Evolutionary conservation across 257 asterid species (phyloP).

Genomic region (Petunia axillaris): DNA sequence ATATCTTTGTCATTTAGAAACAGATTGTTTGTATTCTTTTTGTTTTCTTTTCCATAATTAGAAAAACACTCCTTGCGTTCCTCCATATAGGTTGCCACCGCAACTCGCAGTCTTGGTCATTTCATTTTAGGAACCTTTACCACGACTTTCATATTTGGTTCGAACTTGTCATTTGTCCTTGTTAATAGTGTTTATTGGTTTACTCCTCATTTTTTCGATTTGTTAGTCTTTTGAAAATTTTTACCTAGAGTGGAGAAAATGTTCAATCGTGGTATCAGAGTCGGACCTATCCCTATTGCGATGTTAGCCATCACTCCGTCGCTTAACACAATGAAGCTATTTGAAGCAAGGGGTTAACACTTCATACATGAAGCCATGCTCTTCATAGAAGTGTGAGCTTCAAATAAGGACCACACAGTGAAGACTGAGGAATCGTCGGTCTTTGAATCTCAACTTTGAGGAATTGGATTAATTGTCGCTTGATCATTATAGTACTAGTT

Average conservation of each 20-base stretch:
- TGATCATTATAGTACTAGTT: too few species aligned
- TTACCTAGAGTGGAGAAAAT: neutral
- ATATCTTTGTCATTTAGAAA: neutral
- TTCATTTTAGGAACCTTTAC: slow-evolving; percentile 2
- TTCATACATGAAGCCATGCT: too few species aligned
- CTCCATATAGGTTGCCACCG: neutral
- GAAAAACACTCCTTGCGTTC: neutral
- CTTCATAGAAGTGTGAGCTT: too few species aligned
- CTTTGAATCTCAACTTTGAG: too few species aligned
- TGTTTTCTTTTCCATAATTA: neutral
- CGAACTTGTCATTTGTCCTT: neutral
- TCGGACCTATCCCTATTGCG: too few species aligned
- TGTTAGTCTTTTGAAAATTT: neutral
- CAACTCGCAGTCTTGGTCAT: neutral
- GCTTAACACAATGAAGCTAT: too few species aligned
- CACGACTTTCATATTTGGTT: neutral
- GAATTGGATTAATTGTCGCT: too few species aligned
- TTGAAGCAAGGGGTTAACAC: too few species aligned
- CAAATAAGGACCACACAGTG: too few species aligned
- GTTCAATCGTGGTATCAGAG: too few species aligned
- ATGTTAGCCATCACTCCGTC: too few species aligned
- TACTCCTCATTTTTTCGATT: slow-evolving; percentile 17
- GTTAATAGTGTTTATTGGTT: slow-evolving; percentile 15
- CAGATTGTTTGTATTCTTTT: neutral
- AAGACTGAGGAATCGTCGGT: too few species aligned